A percentile compares a stretch with the other conserved stretches of the same genome.
phyloP scores from a whole-genome alignment of 2,329 filamentous ascomycete genomes.

The Curvularia sp. region DNA sequence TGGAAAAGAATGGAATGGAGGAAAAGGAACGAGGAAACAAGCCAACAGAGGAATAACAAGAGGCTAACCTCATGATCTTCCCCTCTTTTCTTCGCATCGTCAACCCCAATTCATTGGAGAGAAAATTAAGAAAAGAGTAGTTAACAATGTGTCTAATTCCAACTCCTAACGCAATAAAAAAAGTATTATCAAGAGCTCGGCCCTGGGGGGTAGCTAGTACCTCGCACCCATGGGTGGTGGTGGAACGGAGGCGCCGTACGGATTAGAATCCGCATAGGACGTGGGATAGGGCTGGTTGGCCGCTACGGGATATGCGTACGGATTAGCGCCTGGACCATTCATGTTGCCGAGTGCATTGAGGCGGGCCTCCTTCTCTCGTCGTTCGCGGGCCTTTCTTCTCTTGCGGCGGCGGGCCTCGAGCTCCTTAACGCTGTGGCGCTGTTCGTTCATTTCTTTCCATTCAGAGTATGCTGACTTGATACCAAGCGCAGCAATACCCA shows the following conservation, averaged over 20 bases:
- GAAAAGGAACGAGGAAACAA: not conserved
- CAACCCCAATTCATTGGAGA: not conserved
- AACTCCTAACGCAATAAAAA: constrained; percentile 1
- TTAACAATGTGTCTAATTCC: constrained; percentile 10
- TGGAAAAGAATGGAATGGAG: not conserved
- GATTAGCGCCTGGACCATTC: constrained; percentile 44
- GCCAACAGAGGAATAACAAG: not conserved
- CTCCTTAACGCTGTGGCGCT: constrained; percentile 63
- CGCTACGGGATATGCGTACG: constrained; percentile 50
- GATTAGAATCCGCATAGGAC: constrained; percentile 55
- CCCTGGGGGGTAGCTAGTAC: constrained; percentile 34
- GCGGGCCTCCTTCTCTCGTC: constrained; percentile 55
- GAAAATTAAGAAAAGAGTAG: constrained; percentile 2
- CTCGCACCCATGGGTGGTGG: constrained; percentile 51
- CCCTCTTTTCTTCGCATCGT: not conserved
- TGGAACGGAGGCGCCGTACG: constrained; percentile 51
- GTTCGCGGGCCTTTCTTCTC: constrained; percentile 53
- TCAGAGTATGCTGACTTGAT: constrained; percentile 71
- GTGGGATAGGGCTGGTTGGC: constrained; percentile 43
- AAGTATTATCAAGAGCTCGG: not conserved
- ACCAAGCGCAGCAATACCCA: constrained; percentile 71
- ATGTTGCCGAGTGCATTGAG: constrained; percentile 50
- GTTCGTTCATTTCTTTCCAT: constrained; percentile 72
- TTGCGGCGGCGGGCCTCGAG: constrained; percentile 59
- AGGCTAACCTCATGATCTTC: constrained; percentile 6